These are phyloP conservation scores for Alternaria infectoria DNA, from an alignment of 2,329 filamentous ascomycete genomes.

Conservation along the genomic window DNA sequence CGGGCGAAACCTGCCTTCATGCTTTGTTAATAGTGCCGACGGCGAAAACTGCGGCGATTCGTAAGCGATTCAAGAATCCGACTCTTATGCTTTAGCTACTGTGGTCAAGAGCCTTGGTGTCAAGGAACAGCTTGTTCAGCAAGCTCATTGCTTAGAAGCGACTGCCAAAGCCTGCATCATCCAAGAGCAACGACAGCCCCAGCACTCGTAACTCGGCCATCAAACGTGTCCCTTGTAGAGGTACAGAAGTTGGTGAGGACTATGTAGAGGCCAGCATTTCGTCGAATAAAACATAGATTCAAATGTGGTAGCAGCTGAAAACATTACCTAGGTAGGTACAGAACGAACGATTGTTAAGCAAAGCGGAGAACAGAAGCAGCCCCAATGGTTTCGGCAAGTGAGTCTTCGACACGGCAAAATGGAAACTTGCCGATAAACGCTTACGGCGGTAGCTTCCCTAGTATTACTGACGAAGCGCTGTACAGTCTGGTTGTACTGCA, in stretches of 20 bases:
- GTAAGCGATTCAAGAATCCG: neutral
- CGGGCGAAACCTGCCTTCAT: slow-evolving; percentile 23
- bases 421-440: neutral
- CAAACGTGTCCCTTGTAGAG: no score
- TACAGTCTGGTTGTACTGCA: neutral
- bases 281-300: neutral
- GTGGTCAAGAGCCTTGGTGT: neutral
- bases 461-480: neutral
- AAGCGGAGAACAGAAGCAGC: neutral
- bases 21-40: slow-evolving; percentile 34
- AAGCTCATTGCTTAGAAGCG: neutral
- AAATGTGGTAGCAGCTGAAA: neutral
- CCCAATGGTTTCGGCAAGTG: neutral
- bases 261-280: neutral
- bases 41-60: neutral
- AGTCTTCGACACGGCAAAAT: neutral
- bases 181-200: neutral
- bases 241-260: no score
- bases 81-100: neutral
- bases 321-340: neutral
- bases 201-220: neutral
- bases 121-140: neutral
- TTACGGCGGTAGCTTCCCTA: no score
- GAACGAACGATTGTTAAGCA: neutral
- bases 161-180: neutral